Evolutionary conservation across 106 monocot genomes (phyloP).

Genomic region (Allium fistulosum): DNA sequence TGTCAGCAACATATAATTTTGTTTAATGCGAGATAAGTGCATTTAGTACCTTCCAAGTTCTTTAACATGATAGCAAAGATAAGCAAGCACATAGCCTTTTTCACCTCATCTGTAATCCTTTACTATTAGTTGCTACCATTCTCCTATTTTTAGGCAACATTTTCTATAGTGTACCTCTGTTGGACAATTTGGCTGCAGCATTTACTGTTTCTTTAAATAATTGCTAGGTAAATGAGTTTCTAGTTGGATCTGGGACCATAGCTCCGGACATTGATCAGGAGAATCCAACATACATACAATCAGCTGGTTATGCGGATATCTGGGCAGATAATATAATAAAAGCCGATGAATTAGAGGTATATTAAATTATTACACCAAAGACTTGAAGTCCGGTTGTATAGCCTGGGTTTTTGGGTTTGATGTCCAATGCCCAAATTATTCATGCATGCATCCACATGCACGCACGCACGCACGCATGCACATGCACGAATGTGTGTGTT

Average conservation of each 20-base stretch:
- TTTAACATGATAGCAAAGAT: no score
- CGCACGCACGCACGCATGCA: no score
- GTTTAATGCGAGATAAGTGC: background rate
- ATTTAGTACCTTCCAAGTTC: background rate
- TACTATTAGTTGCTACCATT: background rate
- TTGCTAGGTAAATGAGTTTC: slow-evolving; percentile 94
- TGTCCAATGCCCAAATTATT: no score
- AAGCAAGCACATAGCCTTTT: no score
- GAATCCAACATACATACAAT: slow-evolving; percentile 63
- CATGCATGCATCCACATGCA: no score
- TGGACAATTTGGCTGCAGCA: background rate
- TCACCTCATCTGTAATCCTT: background rate
- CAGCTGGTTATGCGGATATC: slow-evolving; percentile 80
- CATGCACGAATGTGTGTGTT: no score
- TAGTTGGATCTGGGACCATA: slow-evolving; percentile 95
- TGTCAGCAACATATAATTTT: no score
- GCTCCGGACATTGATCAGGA: slow-evolving; percentile 97
- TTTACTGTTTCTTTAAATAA: background rate
- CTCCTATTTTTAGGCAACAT: background rate
- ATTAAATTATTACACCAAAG: background rate
- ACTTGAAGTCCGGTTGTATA: no score
- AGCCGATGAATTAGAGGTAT: slow-evolving; percentile 69
- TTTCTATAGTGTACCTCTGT: background rate
- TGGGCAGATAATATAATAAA: slow-evolving; percentile 93
- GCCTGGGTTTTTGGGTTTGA: no score